Base-by-base conservation (phyloP, 208 protist genomes). In the Acanthamoeba rhysodes region DNA sequence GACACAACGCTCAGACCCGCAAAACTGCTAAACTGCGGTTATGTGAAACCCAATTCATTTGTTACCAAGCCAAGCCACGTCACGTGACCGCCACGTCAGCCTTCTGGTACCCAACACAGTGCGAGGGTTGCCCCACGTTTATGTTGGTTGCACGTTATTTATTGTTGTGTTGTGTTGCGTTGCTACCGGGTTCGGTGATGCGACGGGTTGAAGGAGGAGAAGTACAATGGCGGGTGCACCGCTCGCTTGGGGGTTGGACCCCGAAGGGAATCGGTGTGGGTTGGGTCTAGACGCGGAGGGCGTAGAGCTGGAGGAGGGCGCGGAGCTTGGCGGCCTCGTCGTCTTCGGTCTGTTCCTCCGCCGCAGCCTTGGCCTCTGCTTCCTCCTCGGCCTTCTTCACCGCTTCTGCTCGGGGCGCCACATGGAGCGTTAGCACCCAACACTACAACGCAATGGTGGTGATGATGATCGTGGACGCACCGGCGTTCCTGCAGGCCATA, bases 311-410 rank as follows among this genome's bases (percentile, higher is more conserved):
- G 34, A 82, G 74, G 29, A 82, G 74, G 37, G 74, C 50, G 37
- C 74, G 74, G 22, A 82, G 74, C 74, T 82, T 82, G 74, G 74
- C 74, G 24, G 74, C 74, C 45, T 82, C 74, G 45, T 82, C 74
- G 45, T 82, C 74, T 20, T 82, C 74, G 20, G 29, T 82, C 74
- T 82, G 74, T 10, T 72, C 66, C 37, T 82, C 74, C 37, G 74
- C 74, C 14, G 74, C 74, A 32, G 74, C 74, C 74, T 82, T 82
- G 74, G 74, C 74, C 24, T 82, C 74, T 12, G 74, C 74, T 27
- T 82, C 74, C 24, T 82, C 74, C 74, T 82, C 74, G 37, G 74
- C 74, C 37, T 82, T 82, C 45, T 53, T 82, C 37, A 45, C 27
- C 8, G 74, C 37, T n/a, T 82, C 74, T 82, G 74, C 29, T 72